phyloP scores from a whole-genome alignment of 2,329 filamentous ascomycete genomes.

The Piedraia hortae region DNA sequence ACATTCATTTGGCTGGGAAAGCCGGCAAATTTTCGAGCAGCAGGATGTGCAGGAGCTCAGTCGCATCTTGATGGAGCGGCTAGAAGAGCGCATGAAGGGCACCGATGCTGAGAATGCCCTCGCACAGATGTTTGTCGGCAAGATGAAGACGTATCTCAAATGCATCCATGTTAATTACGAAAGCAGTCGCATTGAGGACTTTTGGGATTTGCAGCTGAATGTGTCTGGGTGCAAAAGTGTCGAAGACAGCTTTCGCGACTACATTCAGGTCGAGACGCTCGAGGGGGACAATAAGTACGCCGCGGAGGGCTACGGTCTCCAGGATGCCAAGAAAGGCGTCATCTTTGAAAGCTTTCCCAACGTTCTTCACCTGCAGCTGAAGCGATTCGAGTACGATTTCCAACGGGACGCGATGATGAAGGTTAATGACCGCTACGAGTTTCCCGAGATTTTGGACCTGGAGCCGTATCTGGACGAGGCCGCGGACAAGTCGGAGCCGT shows the following conservation, averaged over 20 bases:
- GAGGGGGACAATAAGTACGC: conserved; percentile 98
- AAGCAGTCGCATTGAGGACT: conserved; percentile 83
- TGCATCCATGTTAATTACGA: conserved; percentile 98
- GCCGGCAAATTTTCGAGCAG: conserved; percentile 90
- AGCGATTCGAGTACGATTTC: conserved; percentile 94
- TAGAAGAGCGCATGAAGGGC: conserved; percentile 96
- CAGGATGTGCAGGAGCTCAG: conserved; percentile 96
- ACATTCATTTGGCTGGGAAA: conserved; percentile 94
- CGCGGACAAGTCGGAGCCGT: conserved; percentile 67
- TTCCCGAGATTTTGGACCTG: conserved; percentile 60
- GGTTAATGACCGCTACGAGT: conserved; percentile 80
- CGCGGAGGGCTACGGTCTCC: conserved; percentile 69
- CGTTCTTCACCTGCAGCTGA: conserved; percentile 79
- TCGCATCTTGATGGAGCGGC: conserved; percentile 83
- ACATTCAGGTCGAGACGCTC: conserved; percentile 86
- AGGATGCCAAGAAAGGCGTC: conserved; percentile 91
- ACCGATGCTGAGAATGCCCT: conserved; percentile 74
- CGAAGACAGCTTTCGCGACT: conserved; percentile 84
- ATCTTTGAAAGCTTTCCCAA: conserved; percentile 92
- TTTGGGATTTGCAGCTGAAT: conserved; percentile 96
- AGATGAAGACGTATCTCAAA: conserved; percentile 95
- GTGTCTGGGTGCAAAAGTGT: conserved; percentile 82
- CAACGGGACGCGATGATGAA: conserved; percentile 97
- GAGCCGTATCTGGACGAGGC: conserved; percentile 65
- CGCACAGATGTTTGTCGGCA: conserved; percentile 78